Evolutionary conservation across 208 protist species (phyloP).

Genomic region (Trypanosoma avium): DNA sequence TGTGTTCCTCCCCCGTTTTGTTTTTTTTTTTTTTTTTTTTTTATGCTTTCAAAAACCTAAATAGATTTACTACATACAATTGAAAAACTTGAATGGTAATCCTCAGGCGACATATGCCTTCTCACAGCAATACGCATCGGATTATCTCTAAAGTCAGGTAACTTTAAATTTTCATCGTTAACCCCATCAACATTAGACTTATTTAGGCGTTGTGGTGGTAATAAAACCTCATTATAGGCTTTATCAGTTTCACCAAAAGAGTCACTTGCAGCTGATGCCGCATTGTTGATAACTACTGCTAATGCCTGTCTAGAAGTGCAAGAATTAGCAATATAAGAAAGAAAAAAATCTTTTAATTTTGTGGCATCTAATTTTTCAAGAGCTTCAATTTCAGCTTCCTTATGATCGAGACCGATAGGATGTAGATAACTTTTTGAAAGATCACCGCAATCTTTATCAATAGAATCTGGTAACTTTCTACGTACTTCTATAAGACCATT

Average conservation of each 20-base stretch:
- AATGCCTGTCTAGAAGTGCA: conserved; percentile 35
- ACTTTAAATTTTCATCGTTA: conserved; percentile 17
- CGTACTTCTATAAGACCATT: conserved; percentile 39
- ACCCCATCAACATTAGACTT: neutral
- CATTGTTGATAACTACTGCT: conserved; percentile 44
- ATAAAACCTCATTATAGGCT: neutral
- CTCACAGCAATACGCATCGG: conserved; percentile 15
- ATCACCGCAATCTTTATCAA: conserved; percentile 34
- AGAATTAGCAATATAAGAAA: conserved; percentile 37
- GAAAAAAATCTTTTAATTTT: conserved; percentile 42
- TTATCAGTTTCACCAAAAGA: conserved; percentile 3
- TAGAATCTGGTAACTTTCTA: conserved; percentile 51
- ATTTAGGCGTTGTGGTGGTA: conserved; percentile 14
- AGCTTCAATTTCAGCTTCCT: conserved; percentile 36
- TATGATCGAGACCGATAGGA: conserved; percentile 29
- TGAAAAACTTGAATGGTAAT: conserved; percentile 9
- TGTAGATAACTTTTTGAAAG: conserved; percentile 38
- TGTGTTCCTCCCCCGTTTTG: no score
- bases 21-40: no score
- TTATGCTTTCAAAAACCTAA: no score
- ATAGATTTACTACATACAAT: conserved; percentile 13
- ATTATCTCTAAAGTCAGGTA: conserved; percentile 29
- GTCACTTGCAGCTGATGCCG: conserved; percentile 20
- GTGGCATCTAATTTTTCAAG: conserved; percentile 34
- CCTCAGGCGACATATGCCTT: conserved; percentile 15